Percentiles rank a stretch among this genome's conserved stretches.
phyloP scores from a whole-genome alignment of 495 filamentous ascomycete species.

The Rostrohypoxylon terebratum region DNA sequence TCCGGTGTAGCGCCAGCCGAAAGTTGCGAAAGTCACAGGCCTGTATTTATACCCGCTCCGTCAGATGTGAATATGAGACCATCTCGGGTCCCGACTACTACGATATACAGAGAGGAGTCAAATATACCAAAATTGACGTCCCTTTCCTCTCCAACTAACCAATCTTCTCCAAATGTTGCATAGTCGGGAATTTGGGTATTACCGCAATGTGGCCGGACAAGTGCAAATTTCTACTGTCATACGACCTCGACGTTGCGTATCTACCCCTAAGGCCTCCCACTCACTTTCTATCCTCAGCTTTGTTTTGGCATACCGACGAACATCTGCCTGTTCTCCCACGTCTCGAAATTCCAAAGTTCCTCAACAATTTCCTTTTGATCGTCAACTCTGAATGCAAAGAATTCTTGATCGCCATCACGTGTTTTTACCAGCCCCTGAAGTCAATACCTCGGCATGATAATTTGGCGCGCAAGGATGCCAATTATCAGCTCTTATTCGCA shows the following conservation, averaged over 20 bases:
- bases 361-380: not conserved
- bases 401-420: slow-evolving; percentile 1
- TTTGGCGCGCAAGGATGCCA: not conserved
- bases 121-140: slow-evolving; percentile 20
- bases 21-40: slow-evolving; percentile 28
- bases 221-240: slow-evolving; percentile 33
- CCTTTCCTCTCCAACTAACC: slow-evolving; percentile 16
- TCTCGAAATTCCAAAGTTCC: slow-evolving; percentile 11
- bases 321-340: slow-evolving; percentile 22
- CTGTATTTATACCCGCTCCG: slow-evolving; percentile 27
- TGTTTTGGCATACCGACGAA: not conserved
- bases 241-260: slow-evolving; percentile 26
- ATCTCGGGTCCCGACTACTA: slow-evolving; percentile 32
- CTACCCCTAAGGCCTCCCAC: slow-evolving; percentile 12
- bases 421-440: not conserved
- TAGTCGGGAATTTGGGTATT: slow-evolving; percentile 44
- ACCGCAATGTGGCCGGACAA: slow-evolving; percentile 33
- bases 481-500: not conserved
- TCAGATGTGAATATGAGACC: slow-evolving; percentile 31
- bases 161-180: slow-evolving; percentile 41
- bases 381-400: not conserved
- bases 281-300: slow-evolving; percentile 4
- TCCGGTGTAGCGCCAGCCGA: slow-evolving; percentile 34
- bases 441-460: not conserved
- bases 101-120: slow-evolving; percentile 31